A percentile compares a stretch with the other conserved stretches of the same genome.
Conservation (phyloP, 2,329 filamentous ascomycete genomes). For the Triangularia setosa region DNA sequence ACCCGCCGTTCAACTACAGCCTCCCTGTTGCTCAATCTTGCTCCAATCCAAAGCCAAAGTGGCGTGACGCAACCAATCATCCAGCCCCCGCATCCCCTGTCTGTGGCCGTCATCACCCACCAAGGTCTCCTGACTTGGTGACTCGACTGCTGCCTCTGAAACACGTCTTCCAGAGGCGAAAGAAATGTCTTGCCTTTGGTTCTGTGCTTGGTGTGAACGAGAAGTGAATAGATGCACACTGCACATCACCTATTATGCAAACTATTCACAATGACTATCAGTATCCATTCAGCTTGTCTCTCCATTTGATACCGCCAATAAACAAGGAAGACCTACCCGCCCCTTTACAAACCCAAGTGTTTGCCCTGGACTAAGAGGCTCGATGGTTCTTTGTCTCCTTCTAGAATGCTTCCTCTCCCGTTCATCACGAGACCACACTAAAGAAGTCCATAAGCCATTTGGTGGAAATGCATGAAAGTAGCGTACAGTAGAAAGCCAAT, state of each 20-base stretch:
- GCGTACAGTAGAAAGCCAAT: too few relatives aligned
- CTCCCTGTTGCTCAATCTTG: neutral
- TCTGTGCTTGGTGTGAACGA: neutral
- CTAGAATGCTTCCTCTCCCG: too few relatives aligned
- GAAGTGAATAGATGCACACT: neutral
- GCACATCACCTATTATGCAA: neutral
- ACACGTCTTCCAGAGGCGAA: neutral
- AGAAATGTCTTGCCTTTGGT: neutral
- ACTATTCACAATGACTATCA: neutral
- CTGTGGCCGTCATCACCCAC: conserved; percentile 2
- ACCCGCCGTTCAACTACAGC: neutral
- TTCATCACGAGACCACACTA: too few relatives aligned
- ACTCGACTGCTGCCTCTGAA: conserved; percentile 5
- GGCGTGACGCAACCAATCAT: conserved; percentile 17
- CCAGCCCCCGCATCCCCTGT: neutral
- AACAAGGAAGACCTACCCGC: neutral
- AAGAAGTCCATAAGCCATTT: too few relatives aligned
- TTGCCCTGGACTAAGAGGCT: neutral
- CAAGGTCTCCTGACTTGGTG: conserved; percentile 10
- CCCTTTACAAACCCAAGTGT: neutral
- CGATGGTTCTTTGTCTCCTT: neutral
- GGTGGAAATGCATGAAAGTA: too few relatives aligned
- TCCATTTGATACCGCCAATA: neutral
- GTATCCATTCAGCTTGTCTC: neutral
- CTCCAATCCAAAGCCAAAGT: conserved; percentile 5